phyloP scores from a whole-genome alignment of 208 protist species.

The Leishmania lainsoni region DNA sequence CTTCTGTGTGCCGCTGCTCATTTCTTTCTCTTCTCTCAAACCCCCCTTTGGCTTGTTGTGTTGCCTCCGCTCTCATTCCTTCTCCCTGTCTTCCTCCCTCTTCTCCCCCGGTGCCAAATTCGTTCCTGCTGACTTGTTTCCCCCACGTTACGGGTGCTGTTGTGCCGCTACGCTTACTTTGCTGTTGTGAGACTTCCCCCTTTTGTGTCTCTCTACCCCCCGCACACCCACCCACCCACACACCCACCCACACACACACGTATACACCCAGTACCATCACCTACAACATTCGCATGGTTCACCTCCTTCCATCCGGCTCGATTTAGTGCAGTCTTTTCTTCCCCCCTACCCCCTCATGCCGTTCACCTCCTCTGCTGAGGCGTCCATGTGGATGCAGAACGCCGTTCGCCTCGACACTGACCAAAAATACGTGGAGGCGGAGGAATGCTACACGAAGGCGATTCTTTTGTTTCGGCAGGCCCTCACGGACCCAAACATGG shows the following conservation, averaged over 20 bases:
- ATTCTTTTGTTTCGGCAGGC: conserved; percentile 48
- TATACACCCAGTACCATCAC: background rate
- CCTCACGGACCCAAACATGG: conserved; percentile 36
- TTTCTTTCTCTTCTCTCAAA: no score
- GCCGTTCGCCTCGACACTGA: conserved; percentile 53
- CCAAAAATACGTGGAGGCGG: conserved; percentile 56
- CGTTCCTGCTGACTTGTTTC: conserved; percentile 15
- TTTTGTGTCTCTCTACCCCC: background rate
- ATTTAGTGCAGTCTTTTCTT: background rate
- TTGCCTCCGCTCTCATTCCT: background rate
- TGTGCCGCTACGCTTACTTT: no score
- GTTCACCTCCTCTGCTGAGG: conserved; percentile 20
- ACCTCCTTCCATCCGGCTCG: background rate
- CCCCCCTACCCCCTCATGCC: conserved; percentile 8
- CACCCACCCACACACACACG: background rate
- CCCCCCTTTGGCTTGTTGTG: background rate
- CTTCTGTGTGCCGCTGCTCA: background rate
- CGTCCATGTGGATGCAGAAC: conserved; percentile 50
- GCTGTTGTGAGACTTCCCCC: background rate
- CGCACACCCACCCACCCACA: no score
- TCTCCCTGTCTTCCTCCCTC: background rate
- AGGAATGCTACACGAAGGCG: conserved; percentile 71
- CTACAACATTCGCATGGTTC: background rate
- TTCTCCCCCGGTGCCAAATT: background rate
- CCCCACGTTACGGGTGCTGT: background rate